Evolutionary conservation across 805 yeast genomes (phyloP).

Genomic region (Starmera pachycereana): DNA sequence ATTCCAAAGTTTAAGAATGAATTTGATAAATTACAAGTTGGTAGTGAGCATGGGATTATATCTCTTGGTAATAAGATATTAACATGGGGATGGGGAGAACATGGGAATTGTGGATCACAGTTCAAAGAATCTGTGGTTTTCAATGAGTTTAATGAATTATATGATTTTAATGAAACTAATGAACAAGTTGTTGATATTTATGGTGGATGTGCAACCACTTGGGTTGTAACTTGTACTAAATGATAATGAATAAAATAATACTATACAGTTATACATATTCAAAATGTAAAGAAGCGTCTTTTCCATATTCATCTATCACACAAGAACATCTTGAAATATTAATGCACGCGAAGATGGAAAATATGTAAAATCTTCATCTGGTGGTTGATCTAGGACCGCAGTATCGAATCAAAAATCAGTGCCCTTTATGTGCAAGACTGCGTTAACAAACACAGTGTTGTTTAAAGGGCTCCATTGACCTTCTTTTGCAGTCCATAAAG

Average conservation of each 20-base stretch:
- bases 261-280: too few relatives aligned
- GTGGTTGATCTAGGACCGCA: constrained; percentile 45
- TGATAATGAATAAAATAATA: constrained; percentile 23
- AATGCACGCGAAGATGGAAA: constrained; percentile 51
- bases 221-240: constrained; percentile 31
- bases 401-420: constrained; percentile 37
- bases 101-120: constrained; percentile 76
- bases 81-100: constrained; percentile 99
- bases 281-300: constrained; percentile 66
- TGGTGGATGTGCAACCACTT: constrained; percentile 64
- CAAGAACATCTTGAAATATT: constrained; percentile 5
- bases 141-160: constrained; percentile 27
- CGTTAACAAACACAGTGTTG: too few relatives aligned
- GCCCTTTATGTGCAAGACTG: neutral
- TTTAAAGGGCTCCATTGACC: neutral
- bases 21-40: constrained; percentile 31
- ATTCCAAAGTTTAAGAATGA: constrained; percentile 15
- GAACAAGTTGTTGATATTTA: constrained; percentile 24
- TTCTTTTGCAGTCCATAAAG: neutral
- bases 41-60: constrained; percentile 82
- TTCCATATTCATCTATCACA: constrained; percentile 65
- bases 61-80: constrained; percentile 24
- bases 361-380: constrained; percentile 59
- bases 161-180: constrained; percentile 18
- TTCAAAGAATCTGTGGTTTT: constrained; percentile 14